phyloP scores from a whole-genome alignment of 768 basidiomycete species.

The Trametes coccinea region DNA sequence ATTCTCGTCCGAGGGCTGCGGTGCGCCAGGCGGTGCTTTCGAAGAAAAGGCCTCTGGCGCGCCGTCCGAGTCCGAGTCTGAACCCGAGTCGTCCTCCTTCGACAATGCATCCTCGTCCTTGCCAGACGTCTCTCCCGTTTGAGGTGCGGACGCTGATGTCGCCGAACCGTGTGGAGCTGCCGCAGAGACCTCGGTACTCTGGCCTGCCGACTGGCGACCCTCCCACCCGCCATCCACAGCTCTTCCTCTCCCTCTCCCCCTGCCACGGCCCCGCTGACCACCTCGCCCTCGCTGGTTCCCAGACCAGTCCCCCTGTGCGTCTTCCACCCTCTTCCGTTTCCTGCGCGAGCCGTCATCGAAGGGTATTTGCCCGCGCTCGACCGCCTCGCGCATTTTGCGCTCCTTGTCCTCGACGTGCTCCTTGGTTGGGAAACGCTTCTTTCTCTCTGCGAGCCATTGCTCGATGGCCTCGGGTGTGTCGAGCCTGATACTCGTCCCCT shows the following conservation, averaged over 20 bases:
- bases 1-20: slow-evolving; percentile 2
- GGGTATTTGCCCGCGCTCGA: slow-evolving; percentile 74
- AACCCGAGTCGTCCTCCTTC: not conserved
- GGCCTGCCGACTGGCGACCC: not conserved
- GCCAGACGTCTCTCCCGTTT: not conserved
- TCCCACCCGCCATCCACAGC: slow-evolving; percentile 8
- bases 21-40: slow-evolving; percentile 36
- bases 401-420: slow-evolving; percentile 77
- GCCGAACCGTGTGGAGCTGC: not conserved
- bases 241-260: slow-evolving; percentile 31
- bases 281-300: slow-evolving; percentile 29
- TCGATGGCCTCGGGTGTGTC: slow-evolving; percentile 81
- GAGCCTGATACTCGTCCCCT: slow-evolving; percentile 75
- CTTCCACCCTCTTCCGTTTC: slow-evolving; percentile 45
- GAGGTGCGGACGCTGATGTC: not conserved
- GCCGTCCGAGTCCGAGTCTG: slow-evolving; percentile 35
- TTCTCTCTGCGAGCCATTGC: slow-evolving; percentile 88
- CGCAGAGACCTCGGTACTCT: not conserved
- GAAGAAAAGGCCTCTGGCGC: slow-evolving; percentile 64
- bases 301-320: slow-evolving; percentile 15
- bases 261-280: slow-evolving; percentile 31
- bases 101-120: not conserved
- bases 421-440: slow-evolving; percentile 78
- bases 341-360: slow-evolving; percentile 45
- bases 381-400: slow-evolving; percentile 73